Base-by-base conservation (phyloP, 2,329 filamentous ascomycete species). In the Monilinia laxa region DNA sequence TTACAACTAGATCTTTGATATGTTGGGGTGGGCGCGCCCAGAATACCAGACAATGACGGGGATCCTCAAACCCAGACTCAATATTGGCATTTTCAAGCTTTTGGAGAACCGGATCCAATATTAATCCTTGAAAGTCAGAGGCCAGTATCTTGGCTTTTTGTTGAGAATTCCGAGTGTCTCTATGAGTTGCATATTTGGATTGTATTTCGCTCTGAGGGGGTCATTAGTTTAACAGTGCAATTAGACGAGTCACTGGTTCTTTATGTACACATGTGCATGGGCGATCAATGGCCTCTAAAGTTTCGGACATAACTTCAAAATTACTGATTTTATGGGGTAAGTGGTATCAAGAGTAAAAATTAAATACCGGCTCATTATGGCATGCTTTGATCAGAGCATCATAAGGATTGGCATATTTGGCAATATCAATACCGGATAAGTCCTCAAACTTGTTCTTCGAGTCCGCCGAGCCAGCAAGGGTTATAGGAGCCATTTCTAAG, bases 1-100 rank as follows among this genome's bases (percentile, higher is more conserved):
- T 83, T 2, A 80, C 78, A 3, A 94, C 86, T 67, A 98, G 79
- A 25, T 83, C 79, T 56, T 89, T 82, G 23, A 97, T 82, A 71
- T 89, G 86, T 56, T 85, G 79, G 0, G 93, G 90, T 20, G 94
- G 94, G 9, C 93, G 84, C 4, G 91, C 92, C 92, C 93, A 97
- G 75, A 97, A 88, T 0, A 93, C 91, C 14, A 97, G 82, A 75
- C 93, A 96, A 74, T 97, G 84, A 52, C 94, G 83, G 53, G 86
- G 85, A 76, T 98, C 94, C 62, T 82, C 77, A 75, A 90, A 96
- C 0, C 85, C 86, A 0, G 87, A 88, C 70, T 91, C 84, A 47
- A 89, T 79, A 0, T 83, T 78, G 1, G 84, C 84, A 54, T 88
- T 83, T 71, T 89, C 84, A 42, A 97, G 80, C 65, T 88, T 88